A percentile compares a stretch with the other conserved stretches of the same genome.
Evolutionary conservation across 2,329 filamentous ascomycete species (phyloP).

Genomic region (Nemania abortiva): DNA sequence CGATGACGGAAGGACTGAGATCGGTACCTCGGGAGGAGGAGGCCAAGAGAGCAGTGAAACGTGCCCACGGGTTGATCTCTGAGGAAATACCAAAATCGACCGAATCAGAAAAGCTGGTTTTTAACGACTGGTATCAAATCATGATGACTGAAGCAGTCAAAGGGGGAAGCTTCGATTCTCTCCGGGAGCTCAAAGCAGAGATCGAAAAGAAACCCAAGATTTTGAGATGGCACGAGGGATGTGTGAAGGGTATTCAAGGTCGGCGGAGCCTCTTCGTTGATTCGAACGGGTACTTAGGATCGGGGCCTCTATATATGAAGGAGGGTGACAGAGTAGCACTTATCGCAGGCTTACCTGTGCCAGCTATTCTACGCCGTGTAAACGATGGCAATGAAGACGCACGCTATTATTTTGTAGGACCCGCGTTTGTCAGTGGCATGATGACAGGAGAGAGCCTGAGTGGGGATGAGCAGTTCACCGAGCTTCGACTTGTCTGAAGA

Average conservation of each 20-base stretch:
- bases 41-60: too few relatives aligned
- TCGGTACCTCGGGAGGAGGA: too few relatives aligned
- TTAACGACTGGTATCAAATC: too few relatives aligned
- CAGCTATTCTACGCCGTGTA: background rate
- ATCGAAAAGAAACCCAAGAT: background rate
- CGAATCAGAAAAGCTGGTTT: too few relatives aligned
- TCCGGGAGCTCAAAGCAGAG: too few relatives aligned
- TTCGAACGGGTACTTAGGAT: background rate
- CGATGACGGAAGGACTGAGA: too few relatives aligned
- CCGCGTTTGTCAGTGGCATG: slow-evolving; percentile 1
- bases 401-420: background rate
- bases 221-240: background rate
- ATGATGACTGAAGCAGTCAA: too few relatives aligned
- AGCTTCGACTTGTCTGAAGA: background rate
- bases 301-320: background rate
- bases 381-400: background rate
- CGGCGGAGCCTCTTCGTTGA: slow-evolving; percentile 1
- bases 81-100: too few relatives aligned
- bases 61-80: too few relatives aligned
- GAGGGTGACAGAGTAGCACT: background rate
- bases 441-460: background rate
- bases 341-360: background rate
- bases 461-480: background rate
- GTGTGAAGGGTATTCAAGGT: background rate
- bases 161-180: too few relatives aligned